Evolutionary conservation across 805 yeast genomes (phyloP).

Genomic region (Candida golubevii): DNA sequence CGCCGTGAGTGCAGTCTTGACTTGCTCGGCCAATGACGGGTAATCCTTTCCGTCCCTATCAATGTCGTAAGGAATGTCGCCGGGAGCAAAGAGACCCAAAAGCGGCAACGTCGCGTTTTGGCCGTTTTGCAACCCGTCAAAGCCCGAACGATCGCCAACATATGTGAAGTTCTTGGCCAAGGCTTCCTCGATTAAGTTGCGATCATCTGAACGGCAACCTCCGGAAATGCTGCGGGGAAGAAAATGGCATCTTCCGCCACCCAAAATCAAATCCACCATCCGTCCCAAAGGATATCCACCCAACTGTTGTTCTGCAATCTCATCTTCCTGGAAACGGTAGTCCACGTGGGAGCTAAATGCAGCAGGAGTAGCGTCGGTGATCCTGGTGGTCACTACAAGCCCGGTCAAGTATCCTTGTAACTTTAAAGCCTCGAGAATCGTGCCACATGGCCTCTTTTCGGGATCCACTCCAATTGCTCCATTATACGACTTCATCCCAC

Average conservation of each 20-base stretch:
- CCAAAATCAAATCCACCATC: constrained; percentile 77
- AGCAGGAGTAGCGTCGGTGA: constrained; percentile 96
- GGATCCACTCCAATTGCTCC: constrained; percentile 89
- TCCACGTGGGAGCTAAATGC: constrained; percentile 79
- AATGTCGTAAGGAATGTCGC: constrained; percentile 79
- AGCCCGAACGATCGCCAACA: constrained; percentile 54
- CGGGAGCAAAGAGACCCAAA: constrained; percentile 67
- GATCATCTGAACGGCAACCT: constrained; percentile 67
- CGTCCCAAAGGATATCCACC: constrained; percentile 79
- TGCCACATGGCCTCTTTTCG: constrained; percentile 71
- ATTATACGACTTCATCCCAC: constrained; percentile 79
- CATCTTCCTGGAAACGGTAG: constrained; percentile 71
- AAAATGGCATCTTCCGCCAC: constrained; percentile 89
- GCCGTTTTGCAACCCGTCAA: constrained; percentile 54
- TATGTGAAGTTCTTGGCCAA: constrained; percentile 50
- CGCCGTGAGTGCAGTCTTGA: constrained; percentile 67
- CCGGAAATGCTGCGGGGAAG: constrained; percentile 49
- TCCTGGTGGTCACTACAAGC: constrained; percentile 84
- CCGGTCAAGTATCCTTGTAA: constrained; percentile 80
- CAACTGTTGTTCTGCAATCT: constrained; percentile 82
- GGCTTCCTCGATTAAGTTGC: constrained; percentile 67
- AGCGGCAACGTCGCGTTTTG: constrained; percentile 68
- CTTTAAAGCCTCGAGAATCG: constrained; percentile 83
- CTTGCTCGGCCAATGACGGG: constrained; percentile 80
- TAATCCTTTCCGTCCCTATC: constrained; percentile 59